phyloP scores from a whole-genome alignment of 129 eudicot genomes.

The Pulicaria dysenterica region DNA sequence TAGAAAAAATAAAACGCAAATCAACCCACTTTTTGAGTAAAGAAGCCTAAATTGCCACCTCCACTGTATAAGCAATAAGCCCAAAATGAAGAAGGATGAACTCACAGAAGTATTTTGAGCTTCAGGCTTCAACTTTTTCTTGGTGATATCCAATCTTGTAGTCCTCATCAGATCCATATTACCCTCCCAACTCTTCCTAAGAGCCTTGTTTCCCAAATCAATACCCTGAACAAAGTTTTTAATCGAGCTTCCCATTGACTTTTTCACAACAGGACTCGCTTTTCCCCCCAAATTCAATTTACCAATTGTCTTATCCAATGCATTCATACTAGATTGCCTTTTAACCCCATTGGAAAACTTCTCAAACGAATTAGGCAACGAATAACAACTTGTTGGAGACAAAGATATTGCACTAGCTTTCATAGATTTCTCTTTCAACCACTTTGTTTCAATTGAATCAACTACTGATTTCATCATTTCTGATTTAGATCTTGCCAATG shows the following conservation, averaged over 20 bases:
- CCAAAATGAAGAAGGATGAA: slow-evolving; percentile 16
- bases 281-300: slow-evolving; percentile 43
- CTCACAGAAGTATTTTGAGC: slow-evolving; percentile 65
- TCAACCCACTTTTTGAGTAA: too few species aligned
- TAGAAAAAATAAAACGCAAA: not conserved
- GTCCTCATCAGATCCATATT: slow-evolving; percentile 57
- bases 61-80: not conserved
- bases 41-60: not conserved
- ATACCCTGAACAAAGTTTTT: slow-evolving; percentile 58
- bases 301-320: slow-evolving; percentile 50
- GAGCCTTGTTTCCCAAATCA: slow-evolving; percentile 67
- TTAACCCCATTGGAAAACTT: slow-evolving; percentile 71
- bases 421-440: slow-evolving; percentile 43
- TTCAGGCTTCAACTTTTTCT: slow-evolving; percentile 45
- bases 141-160: slow-evolving; percentile 50
- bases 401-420: slow-evolving; percentile 53
- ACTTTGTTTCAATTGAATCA: slow-evolving; percentile 49
- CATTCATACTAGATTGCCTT: slow-evolving; percentile 57
- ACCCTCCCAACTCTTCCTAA: slow-evolving; percentile 95
- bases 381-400: slow-evolving; percentile 65
- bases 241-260: slow-evolving; percentile 44
- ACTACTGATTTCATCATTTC: slow-evolving; percentile 45
- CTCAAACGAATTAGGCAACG: slow-evolving; percentile 78
- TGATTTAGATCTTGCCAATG: slow-evolving; percentile 63
- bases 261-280: slow-evolving; percentile 49